Evolutionary conservation across 129 eudicot species (phyloP).

Genomic region (Helichrysum umbraculigerum): DNA sequence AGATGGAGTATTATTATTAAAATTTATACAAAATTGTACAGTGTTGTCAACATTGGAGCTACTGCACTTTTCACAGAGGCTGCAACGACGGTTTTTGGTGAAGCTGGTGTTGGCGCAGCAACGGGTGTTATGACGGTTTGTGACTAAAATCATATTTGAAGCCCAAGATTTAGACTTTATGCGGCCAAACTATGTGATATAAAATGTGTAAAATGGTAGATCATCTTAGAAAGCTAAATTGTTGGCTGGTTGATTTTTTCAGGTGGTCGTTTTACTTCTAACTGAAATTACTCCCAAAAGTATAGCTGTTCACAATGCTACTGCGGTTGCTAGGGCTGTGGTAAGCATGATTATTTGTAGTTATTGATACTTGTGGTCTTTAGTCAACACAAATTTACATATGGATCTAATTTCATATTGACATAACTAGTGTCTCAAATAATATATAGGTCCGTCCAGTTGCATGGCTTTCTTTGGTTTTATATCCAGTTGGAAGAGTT

Average conservation of each 20-base stretch:
- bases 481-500: slow-evolving; percentile 78
- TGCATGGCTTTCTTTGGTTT: slow-evolving; percentile 69
- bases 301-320: slow-evolving; percentile 71
- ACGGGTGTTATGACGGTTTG: slow-evolving; percentile 74
- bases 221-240: slow-evolving; percentile 17
- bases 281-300: slow-evolving; percentile 78
- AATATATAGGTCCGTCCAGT: slow-evolving; percentile 63
- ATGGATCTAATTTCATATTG: slow-evolving; percentile 5
- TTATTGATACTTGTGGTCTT: background rate
- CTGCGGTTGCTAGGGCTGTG: slow-evolving; percentile 77
- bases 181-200: background rate
- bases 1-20: background rate
- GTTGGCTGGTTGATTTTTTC: slow-evolving; percentile 21
- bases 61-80: slow-evolving; percentile 78
- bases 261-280: slow-evolving; percentile 72
- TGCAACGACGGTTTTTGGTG: slow-evolving; percentile 69
- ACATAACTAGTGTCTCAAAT: slow-evolving; percentile 27
- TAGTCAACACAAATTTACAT: slow-evolving; percentile 4
- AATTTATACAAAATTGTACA: slow-evolving; percentile 10
- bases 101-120: slow-evolving; percentile 75
- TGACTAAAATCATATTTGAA: background rate
- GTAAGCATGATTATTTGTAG: slow-evolving; percentile 39
- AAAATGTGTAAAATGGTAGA: background rate
- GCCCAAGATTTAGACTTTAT: background rate
- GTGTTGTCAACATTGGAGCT: slow-evolving; percentile 78